A percentile compares a stretch with the other conserved stretches of the same genome.
Conservation (phyloP, 2,329 filamentous ascomycete genomes). For the Aureobasidium vineae region DNA sequence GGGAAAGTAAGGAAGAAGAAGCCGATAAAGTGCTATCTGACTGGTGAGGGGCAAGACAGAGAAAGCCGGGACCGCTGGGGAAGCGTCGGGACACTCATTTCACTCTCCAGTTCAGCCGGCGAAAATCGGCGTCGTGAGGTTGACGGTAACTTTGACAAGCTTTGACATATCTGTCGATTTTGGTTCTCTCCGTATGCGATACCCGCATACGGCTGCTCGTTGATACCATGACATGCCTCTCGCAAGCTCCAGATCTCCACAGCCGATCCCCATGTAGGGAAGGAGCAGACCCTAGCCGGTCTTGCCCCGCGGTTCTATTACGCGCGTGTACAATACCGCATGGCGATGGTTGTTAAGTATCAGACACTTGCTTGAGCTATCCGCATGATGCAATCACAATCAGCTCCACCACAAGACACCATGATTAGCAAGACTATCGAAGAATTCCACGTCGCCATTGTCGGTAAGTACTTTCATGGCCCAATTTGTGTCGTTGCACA, state of each 20-base stretch:
- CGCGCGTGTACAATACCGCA: not conserved
- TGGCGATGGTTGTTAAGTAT: not conserved
- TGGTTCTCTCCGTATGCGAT: too few relatives aligned
- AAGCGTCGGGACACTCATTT: not conserved
- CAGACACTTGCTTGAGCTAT: not conserved
- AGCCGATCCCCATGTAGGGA: not conserved
- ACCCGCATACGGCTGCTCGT: too few relatives aligned
- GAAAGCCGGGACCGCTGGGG: too few relatives aligned
- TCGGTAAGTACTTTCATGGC: not conserved
- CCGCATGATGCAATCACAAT: not conserved
- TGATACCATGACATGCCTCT: too few relatives aligned
- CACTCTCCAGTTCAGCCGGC: too few relatives aligned
- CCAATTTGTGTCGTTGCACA: too few relatives aligned
- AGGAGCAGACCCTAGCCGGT: not conserved
- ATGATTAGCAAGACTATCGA: not conserved
- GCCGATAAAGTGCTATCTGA: not conserved
- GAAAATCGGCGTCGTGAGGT: too few relatives aligned
- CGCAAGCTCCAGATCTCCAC: too few relatives aligned
- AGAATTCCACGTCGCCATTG: constrained; percentile 21
- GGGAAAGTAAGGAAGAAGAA: not conserved
- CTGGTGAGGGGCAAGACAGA: too few relatives aligned
- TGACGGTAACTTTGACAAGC: too few relatives aligned
- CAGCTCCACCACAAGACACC: not conserved
- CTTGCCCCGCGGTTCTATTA: not conserved
- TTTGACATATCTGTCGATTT: too few relatives aligned